Evolutionary conservation across 1,139 yeast genomes (phyloP).

Genomic region (Hyphopichia wangnamkhiaoensis): DNA sequence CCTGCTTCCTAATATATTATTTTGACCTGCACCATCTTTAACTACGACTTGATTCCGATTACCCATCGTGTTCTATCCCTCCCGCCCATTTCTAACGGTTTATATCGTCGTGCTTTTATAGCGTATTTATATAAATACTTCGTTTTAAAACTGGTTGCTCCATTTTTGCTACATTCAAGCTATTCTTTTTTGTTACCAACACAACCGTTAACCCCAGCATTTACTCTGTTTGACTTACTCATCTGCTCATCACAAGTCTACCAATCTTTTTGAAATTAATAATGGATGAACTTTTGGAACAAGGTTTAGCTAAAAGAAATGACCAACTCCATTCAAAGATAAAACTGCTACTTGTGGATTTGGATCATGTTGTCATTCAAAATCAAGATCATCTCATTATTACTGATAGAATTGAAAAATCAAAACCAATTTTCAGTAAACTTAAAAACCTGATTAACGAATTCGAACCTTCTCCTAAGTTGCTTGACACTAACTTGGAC

Average conservation of each 20-base stretch:
- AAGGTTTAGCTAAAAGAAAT: constrained; percentile 18
- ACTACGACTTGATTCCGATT: too few species aligned
- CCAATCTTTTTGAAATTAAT: not conserved
- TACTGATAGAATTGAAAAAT: constrained; percentile 2
- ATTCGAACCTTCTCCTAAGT: constrained; percentile 58
- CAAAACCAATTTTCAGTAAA: constrained; percentile 3
- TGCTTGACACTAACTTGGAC: constrained; percentile 45
- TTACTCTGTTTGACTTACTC: not conserved
- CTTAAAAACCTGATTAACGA: constrained; percentile 27
- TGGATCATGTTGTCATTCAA: constrained; percentile 8
- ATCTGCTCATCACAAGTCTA: not conserved
- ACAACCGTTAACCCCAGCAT: not conserved
- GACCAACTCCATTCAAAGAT: constrained; percentile 19
- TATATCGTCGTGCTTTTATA: too few species aligned
- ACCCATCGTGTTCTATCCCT: too few species aligned
- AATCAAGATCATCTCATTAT: not conserved
- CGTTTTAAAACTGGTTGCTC: too few species aligned
- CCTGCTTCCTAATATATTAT: too few species aligned
- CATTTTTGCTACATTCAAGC: not conserved
- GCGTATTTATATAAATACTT: too few species aligned
- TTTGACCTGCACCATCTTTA: too few species aligned
- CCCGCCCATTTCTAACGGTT: too few species aligned
- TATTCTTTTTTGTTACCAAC: too few species aligned
- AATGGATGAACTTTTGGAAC: constrained; percentile 24
- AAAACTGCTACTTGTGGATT: constrained; percentile 4